Base-by-base conservation (phyloP, 2,329 filamentous ascomycete genomes). In the Phialemoniopsis sp. region DNA sequence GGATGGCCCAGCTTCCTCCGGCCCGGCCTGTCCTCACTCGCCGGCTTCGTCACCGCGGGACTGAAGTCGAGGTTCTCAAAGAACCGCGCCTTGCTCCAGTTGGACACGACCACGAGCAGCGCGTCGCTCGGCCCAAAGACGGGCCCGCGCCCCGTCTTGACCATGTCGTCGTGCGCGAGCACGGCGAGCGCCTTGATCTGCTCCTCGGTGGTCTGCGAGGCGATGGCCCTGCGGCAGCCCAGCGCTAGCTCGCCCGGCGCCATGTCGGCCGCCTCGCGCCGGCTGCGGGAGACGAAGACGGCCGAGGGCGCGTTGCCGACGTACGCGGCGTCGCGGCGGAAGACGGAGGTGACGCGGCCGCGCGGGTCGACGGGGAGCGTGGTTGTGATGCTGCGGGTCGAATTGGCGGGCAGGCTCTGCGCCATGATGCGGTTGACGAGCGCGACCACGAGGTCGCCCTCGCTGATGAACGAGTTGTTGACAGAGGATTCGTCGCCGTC, bases 361-460 rank as follows among this genome's bases (percentile, higher is more conserved):
- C 61, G 64, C 12, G 64, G 41, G 29, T 65, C 62, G 39, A 69
- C 59, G 2, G 61, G 57, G 48, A 67, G 66, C 34, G 63, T 47
- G 13, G 65, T 49, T 9, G 54, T 57, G 32, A 71, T 44, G 3
- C 55, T 52, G 18, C 53, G 52, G 10, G 47, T 41, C n/a, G 57
- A 50, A 45, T 36, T 33, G 41, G 42, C 43, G 17, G 36, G 49
- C 13, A 52, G 51, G 18, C 6, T 26, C 21, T 26, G 21, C 6
- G 21, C 21, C 21, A 26, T 26, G 6, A 10, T 26, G 6, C 21
- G 21, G 21, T 26, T 26, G 6, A 26, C 21, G 6, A 26, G 21
- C 21, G 65, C 66, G 2, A 55, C 50, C 3, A 75, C 47, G 3
- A 73, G 52, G 38, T 75, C 69, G 15, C 63, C 60, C n/a, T 72